These are phyloP conservation scores for Sporothrix brunneoviolacea DNA, from an alignment of 2,329 filamentous ascomycete species.

Conservation along the genomic window DNA sequence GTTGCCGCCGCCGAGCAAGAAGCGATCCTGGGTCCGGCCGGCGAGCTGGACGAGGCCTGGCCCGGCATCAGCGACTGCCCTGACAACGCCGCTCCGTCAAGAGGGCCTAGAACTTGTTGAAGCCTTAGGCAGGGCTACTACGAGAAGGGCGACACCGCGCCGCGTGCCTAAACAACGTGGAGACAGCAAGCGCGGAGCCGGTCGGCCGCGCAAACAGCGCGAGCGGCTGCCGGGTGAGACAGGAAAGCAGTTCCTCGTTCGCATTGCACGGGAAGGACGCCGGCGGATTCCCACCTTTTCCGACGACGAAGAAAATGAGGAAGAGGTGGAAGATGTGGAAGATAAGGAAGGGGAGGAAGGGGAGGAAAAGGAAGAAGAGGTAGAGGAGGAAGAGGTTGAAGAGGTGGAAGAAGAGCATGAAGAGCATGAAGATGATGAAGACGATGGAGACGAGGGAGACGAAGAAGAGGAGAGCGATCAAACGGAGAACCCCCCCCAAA, in stretches of 20 bases:
- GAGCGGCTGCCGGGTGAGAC: conserved; percentile 38
- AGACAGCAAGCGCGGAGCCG: conserved; percentile 14
- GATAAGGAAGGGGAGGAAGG: not conserved
- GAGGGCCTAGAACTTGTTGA: too few relatives aligned
- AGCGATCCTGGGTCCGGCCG: not conserved
- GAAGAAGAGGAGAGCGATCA: not conserved
- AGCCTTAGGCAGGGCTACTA: too few relatives aligned
- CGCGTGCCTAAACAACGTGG: too few relatives aligned
- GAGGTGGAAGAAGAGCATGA: not conserved
- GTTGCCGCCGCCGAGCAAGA: conserved; percentile 4
- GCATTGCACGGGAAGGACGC: conserved; percentile 38
- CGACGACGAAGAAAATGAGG: conserved; percentile 16
- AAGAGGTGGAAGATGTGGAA: conserved; percentile 1
- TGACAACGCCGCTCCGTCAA: too few relatives aligned
- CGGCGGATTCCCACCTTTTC: conserved; percentile 14
- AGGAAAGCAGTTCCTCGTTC: conserved; percentile 38
- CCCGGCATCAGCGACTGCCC: conserved; percentile 16
- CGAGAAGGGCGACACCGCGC: too few relatives aligned
- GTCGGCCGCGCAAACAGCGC: conserved; percentile 35
- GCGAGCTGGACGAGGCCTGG: not conserved
- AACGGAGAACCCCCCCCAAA: too few relatives aligned
- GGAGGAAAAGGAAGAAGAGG: not conserved
- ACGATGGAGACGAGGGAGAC: too few relatives aligned
- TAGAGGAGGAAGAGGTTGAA: not conserved
- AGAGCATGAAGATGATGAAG: too few relatives aligned